Evolutionary conservation across 768 basidiomycete species (phyloP).

Genomic region (Amanita pallidorosea): DNA sequence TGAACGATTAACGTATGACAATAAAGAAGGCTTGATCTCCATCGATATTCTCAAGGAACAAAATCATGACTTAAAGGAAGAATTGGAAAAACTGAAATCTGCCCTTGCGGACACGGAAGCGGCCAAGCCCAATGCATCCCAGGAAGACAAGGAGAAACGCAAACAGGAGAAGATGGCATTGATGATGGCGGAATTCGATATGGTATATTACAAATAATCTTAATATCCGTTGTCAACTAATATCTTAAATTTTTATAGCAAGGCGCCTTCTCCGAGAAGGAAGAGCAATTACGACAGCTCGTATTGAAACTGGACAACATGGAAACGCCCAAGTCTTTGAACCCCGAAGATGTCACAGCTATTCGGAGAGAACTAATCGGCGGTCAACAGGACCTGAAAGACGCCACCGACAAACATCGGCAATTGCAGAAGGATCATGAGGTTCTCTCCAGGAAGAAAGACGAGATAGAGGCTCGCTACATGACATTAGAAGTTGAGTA

Average conservation of each 20-base stretch:
- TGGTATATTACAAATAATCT: slow-evolving; percentile 40
- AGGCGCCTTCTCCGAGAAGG: slow-evolving; percentile 92
- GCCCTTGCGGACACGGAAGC: slow-evolving; percentile 69
- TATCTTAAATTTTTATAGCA: slow-evolving; percentile 35
- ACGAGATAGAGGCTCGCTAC: slow-evolving; percentile 81
- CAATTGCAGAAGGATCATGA: slow-evolving; percentile 92
- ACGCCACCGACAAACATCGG: slow-evolving; percentile 81
- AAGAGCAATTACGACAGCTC: slow-evolving; percentile 81
- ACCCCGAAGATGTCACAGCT: slow-evolving; percentile 68
- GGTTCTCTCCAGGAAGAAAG: slow-evolving; percentile 66
- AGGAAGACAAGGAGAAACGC: slow-evolving; percentile 96
- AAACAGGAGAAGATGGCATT: slow-evolving; percentile 99
- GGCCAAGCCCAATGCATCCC: slow-evolving; percentile 74
- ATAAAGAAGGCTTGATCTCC: slow-evolving; percentile 88
- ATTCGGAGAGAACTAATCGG: slow-evolving; percentile 85
- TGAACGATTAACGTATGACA: slow-evolving; percentile 89
- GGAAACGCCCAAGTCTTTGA: slow-evolving; percentile 55
- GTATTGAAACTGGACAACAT: slow-evolving; percentile 77
- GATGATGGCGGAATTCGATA: slow-evolving; percentile 99
- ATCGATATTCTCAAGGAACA: slow-evolving; percentile 94
- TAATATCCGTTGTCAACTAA: slow-evolving; percentile 2
- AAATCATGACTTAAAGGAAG: slow-evolving; percentile 74
- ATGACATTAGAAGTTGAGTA: slow-evolving; percentile 83
- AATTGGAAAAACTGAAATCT: slow-evolving; percentile 84
- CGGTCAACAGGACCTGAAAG: slow-evolving; percentile 74